Conservation (phyloP, 2,329 filamentous ascomycete species). For the Penicillium janthinellum region DNA sequence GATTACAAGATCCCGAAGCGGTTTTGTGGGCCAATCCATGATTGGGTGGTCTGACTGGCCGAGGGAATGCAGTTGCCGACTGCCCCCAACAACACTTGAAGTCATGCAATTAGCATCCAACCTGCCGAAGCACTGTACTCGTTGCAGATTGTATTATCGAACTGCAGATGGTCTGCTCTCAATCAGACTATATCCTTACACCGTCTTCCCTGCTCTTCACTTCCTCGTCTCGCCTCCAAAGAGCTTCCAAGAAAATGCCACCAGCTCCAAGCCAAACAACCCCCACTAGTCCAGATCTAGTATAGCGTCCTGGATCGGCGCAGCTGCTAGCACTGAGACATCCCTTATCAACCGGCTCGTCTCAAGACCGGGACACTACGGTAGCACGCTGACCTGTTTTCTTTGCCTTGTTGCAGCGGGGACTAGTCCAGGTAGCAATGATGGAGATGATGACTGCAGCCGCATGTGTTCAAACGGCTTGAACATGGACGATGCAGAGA, state of each 20-base stretch:
- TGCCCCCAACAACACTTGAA: too few relatives aligned
- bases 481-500: not conserved
- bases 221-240: not conserved
- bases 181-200: not conserved
- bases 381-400: not conserved
- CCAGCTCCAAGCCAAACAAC: conserved; percentile 15
- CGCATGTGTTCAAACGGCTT: not conserved
- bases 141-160: too few relatives aligned
- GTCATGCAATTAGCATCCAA: not conserved
- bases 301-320: conserved; percentile 19
- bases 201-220: not conserved
- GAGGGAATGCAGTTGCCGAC: not conserved
- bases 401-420: conserved; percentile 6
- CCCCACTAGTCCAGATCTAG: conserved; percentile 13
- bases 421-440: conserved; percentile 13
- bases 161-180: not conserved
- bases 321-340: conserved; percentile 22
- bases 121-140: not conserved
- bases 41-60: not conserved
- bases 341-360: conserved; percentile 9
- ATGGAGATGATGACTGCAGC: not conserved
- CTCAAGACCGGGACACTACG: not conserved
- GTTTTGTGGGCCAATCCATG: not conserved
- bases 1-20: not conserved
- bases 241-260: not conserved